Evolutionary conservation across 306 rosid species (phyloP).

Genomic region (Prunus salicina): DNA sequence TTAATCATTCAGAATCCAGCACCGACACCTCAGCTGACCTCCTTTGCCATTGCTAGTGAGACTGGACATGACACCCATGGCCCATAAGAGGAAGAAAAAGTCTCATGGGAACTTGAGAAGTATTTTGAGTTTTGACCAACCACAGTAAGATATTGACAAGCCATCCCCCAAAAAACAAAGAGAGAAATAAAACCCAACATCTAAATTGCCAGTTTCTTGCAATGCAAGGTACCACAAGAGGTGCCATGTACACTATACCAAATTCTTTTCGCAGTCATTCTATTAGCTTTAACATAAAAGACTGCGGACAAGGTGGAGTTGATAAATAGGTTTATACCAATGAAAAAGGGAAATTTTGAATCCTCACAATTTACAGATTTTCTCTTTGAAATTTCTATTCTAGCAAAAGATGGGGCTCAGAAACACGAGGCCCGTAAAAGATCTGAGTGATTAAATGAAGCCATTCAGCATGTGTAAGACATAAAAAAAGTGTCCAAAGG

Average conservation of each 20-base stretch:
- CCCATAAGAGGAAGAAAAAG: no score
- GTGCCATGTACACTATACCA: not conserved
- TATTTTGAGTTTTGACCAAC: no score
- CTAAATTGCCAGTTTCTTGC: not conserved
- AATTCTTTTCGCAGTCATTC: slow-evolving; percentile 20
- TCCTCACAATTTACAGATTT: slow-evolving; percentile 58
- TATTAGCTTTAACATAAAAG: slow-evolving; percentile 35
- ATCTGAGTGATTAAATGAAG: slow-evolving; percentile 26
- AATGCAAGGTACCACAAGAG: not conserved
- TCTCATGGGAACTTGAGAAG: no score
- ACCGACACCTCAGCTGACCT: no score
- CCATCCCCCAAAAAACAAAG: not conserved
- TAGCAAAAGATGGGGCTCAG: slow-evolving; percentile 25
- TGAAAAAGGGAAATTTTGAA: slow-evolving; percentile 25
- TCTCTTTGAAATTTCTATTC: slow-evolving; percentile 48
- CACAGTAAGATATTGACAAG: not conserved
- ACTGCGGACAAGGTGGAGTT: slow-evolving; percentile 33
- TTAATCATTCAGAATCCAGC: no score
- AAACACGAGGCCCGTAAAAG: slow-evolving; percentile 31
- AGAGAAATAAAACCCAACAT: not conserved
- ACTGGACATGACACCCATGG: no score
- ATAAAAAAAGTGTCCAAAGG: not conserved
- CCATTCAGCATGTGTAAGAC: slow-evolving; percentile 17
- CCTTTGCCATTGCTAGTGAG: no score
- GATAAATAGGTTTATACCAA: slow-evolving; percentile 24